These are phyloP conservation scores for Colletotrichum agaves DNA, from an alignment of 2,329 filamentous ascomycete genomes.

Conservation along the genomic window DNA sequence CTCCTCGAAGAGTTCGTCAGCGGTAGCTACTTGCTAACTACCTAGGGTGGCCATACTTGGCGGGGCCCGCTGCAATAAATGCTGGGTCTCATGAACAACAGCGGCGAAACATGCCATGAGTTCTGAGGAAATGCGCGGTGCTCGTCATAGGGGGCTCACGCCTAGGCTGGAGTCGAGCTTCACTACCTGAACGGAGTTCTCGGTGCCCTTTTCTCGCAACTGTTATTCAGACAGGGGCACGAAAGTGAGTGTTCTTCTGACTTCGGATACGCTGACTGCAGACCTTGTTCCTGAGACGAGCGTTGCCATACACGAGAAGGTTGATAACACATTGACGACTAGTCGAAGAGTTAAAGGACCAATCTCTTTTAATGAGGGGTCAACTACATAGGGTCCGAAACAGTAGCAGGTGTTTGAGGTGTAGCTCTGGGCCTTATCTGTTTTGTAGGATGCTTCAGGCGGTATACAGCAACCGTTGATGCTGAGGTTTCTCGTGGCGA, in stretches of 20 bases:
- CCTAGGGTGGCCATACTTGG: not conserved
- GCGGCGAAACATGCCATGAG: slow-evolving; percentile 5
- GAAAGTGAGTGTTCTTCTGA: slow-evolving; percentile 18
- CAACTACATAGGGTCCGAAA: not conserved
- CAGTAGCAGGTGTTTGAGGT: slow-evolving; percentile 1
- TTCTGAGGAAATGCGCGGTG: not conserved
- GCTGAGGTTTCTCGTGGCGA: not conserved
- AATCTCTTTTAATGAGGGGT: not conserved
- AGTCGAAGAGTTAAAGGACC: not conserved
- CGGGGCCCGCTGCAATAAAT: not conserved
- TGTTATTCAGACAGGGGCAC: not conserved
- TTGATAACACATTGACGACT: not conserved
- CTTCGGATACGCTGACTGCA: not conserved
- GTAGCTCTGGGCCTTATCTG: not conserved
- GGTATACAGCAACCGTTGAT: not conserved
- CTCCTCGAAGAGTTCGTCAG: slow-evolving; percentile 19
- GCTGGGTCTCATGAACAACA: not conserved
- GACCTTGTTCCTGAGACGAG: not conserved
- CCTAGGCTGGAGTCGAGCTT: slow-evolving; percentile 3
- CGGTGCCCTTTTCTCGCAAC: not conserved
- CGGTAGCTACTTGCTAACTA: too few relatives aligned
- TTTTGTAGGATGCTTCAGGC: not conserved
- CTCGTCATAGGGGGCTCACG: not conserved
- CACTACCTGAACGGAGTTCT: not conserved
- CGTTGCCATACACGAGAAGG: not conserved